phyloP scores from a whole-genome alignment of 2,329 filamentous ascomycete species.

The Zasmidium angulare region DNA sequence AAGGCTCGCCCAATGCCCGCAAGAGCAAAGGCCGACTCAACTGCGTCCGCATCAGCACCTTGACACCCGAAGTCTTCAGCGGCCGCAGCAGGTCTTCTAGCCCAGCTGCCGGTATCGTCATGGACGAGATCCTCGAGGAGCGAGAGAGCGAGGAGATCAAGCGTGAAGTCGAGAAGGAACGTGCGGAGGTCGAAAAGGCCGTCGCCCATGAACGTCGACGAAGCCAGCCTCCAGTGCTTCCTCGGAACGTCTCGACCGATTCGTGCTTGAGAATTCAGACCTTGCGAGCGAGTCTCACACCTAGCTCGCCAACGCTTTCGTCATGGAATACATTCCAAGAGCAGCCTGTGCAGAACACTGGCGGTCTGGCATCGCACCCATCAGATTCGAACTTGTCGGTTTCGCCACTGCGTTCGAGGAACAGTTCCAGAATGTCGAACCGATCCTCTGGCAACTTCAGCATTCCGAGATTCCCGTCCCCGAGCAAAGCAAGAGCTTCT shows the following conservation, averaged over 20 bases:
- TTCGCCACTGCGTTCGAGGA: background rate
- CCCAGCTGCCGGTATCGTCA: slow-evolving; percentile 34
- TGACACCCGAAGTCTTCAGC: slow-evolving; percentile 42
- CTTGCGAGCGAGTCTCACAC: slow-evolving; percentile 41
- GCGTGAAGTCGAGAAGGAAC: slow-evolving; percentile 5
- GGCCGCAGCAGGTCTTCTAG: slow-evolving; percentile 31
- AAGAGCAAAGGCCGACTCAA: slow-evolving; percentile 46
- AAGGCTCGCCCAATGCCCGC: slow-evolving; percentile 45
- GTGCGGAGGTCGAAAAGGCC: slow-evolving; percentile 2
- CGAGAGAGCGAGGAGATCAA: slow-evolving; percentile 26
- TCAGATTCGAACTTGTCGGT: slow-evolving; percentile 15
- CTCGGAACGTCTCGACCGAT: slow-evolving; percentile 34
- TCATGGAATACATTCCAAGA: slow-evolving; percentile 31
- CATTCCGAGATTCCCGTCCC: slow-evolving; percentile 39
- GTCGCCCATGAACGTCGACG: slow-evolving; percentile 5
- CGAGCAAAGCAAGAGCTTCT: slow-evolving; percentile 22
- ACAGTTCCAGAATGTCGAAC: slow-evolving; percentile 14
- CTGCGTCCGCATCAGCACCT: slow-evolving; percentile 45
- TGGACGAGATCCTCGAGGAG: slow-evolving; percentile 42
- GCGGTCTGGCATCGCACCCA: slow-evolving; percentile 11
- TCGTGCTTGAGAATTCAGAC: slow-evolving; percentile 37
- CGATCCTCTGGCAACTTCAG: slow-evolving; percentile 27
- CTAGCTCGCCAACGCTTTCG: slow-evolving; percentile 42
- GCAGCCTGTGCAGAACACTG: slow-evolving; percentile 13
- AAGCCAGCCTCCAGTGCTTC: slow-evolving; percentile 10